Evolutionary conservation across 1,284 basidiomycete genomes (phyloP).

Genomic region (Cutaneotrichosporon mucoides): DNA sequence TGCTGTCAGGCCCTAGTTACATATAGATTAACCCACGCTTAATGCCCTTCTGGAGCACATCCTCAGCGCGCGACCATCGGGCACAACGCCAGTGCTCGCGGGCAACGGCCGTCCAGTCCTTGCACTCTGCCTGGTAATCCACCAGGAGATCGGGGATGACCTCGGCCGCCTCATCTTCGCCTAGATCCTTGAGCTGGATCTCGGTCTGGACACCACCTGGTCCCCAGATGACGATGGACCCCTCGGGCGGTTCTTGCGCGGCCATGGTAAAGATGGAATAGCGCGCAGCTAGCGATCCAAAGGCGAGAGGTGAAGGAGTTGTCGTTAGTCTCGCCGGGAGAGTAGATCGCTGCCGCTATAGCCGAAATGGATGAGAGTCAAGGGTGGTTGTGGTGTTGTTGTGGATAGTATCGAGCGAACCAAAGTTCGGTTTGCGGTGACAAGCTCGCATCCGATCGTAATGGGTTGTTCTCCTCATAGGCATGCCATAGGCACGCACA

Average conservation of each 20-base stretch:
- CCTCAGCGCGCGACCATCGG: slow-evolving; percentile 37
- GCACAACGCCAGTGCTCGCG: slow-evolving; percentile 47
- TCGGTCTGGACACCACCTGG: slow-evolving; percentile 46
- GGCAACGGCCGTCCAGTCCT: slow-evolving; percentile 48
- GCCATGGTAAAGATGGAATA: slow-evolving; percentile 17
- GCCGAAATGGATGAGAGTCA: neutral
- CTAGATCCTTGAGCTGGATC: slow-evolving; percentile 47
- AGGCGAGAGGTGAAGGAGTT: neutral
- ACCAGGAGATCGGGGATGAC: slow-evolving; percentile 44
- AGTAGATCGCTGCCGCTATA: neutral
- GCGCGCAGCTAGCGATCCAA: neutral
- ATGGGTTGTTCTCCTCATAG: neutral
- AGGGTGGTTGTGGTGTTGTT: slow-evolving; percentile 3
- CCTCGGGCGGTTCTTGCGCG: slow-evolving; percentile 11
- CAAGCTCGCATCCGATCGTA: neutral
- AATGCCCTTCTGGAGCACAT: slow-evolving; percentile 43
- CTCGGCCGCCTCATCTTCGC: slow-evolving; percentile 39
- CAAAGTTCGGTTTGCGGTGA: neutral
- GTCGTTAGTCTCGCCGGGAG: neutral
- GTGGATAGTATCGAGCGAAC: neutral
- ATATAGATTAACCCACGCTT: slow-evolving; percentile 33
- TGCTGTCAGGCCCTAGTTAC: slow-evolving; percentile 7
- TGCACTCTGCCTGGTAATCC: slow-evolving; percentile 44
- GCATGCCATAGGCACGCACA: no score
- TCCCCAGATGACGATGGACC: slow-evolving; percentile 34